Percentiles rank a stretch among this genome's conserved stretches.
Evolutionary conservation across 2,329 filamentous ascomycete species (phyloP).

Genomic region (Arthrinium phaeospermum): DNA sequence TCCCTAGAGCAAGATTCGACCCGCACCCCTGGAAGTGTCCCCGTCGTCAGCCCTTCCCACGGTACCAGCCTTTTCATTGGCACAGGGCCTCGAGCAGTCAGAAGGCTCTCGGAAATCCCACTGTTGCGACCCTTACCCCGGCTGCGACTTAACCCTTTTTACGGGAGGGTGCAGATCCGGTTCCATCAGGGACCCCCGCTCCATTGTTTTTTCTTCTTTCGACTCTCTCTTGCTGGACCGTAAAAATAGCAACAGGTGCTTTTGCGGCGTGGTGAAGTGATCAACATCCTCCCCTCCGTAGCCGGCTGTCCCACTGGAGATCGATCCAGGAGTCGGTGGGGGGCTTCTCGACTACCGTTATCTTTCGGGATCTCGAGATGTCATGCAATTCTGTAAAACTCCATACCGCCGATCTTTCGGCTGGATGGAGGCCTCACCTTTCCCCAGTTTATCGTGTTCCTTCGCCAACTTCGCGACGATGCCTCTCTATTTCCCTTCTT

Average conservation of each 20-base stretch:
- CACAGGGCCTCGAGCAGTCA: background rate
- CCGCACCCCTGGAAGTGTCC: background rate
- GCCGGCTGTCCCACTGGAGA: background rate
- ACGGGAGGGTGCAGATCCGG: slow-evolving; percentile 9
- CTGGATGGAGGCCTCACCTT: background rate
- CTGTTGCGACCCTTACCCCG: background rate
- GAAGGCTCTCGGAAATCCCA: background rate
- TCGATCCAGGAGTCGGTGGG: background rate
- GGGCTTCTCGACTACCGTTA: background rate
- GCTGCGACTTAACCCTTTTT: slow-evolving; percentile 8
- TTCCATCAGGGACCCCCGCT: background rate
- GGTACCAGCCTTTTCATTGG: background rate
- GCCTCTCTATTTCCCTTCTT: background rate
- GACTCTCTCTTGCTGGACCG: background rate
- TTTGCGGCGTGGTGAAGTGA: background rate
- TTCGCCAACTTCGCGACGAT: background rate
- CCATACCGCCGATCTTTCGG: background rate
- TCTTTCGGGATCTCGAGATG: background rate
- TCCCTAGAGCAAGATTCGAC: background rate
- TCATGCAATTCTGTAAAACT: background rate
- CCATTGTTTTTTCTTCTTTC: background rate
- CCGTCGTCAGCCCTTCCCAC: background rate
- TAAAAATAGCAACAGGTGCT: background rate
- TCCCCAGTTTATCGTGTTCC: background rate
- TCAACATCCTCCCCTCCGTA: background rate